phyloP scores from a whole-genome alignment of 306 rosid species.

The Pachyrhizus erosus region DNA sequence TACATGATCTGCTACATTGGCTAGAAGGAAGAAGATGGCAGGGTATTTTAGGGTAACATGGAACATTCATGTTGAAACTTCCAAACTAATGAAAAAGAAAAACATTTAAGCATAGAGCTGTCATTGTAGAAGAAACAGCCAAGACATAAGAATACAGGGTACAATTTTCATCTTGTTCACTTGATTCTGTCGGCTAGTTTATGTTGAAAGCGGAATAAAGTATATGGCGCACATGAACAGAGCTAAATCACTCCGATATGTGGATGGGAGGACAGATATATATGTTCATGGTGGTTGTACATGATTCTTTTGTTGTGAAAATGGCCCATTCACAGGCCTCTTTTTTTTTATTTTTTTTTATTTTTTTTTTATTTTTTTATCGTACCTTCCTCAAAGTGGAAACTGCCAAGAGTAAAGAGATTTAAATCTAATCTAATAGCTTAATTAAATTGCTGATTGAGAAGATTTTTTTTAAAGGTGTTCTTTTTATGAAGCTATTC shows the following conservation, averaged over 20 bases:
- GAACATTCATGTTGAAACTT: constrained; percentile 27
- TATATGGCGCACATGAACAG: constrained; percentile 24
- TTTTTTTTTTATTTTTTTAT: too few relatives aligned
- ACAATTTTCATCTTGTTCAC: not conserved
- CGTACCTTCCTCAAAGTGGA: constrained; percentile 34
- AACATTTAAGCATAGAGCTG: constrained; percentile 28
- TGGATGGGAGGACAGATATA: constrained; percentile 3
- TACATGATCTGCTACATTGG: constrained; percentile 37
- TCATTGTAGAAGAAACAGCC: constrained; percentile 44
- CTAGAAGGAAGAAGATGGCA: not conserved
- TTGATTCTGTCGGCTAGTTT: constrained; percentile 36
- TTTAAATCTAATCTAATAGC: not conserved
- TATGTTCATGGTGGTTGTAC: constrained; percentile 34
- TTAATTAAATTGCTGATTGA: not conserved
- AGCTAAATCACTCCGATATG: not conserved
- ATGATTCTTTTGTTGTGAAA: constrained; percentile 24
- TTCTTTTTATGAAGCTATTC: not conserved
- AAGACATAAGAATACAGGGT: constrained; percentile 1
- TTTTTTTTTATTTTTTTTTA: too few relatives aligned
- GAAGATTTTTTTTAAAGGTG: not conserved
- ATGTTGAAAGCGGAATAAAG: constrained; percentile 29
- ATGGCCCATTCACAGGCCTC: constrained; percentile 15
- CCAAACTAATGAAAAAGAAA: constrained; percentile 5
- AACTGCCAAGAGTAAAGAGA: not conserved
- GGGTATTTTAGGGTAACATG: constrained; percentile 1